A percentile compares a stretch with the other conserved stretches of the same genome.
These are phyloP conservation scores for Trametes coccinea DNA, from an alignment of 768 basidiomycete genomes.

Conservation along the genomic window DNA sequence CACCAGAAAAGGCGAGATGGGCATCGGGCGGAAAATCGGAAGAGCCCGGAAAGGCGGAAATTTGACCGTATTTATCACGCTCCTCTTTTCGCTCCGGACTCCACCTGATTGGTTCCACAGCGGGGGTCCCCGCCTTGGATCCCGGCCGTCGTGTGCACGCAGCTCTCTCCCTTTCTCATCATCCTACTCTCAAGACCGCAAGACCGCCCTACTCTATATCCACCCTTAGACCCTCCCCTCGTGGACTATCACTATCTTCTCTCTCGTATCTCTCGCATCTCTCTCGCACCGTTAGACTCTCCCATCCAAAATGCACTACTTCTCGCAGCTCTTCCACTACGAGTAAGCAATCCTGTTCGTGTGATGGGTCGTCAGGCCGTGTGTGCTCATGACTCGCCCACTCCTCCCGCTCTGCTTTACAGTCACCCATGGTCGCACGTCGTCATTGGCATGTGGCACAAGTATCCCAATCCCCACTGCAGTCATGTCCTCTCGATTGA, in stretches of 20 bases:
- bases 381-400: conserved; percentile 17
- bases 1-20: neutral
- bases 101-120: conserved; percentile 20
- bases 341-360: conserved; percentile 55
- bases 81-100: conserved; percentile 11
- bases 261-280: neutral
- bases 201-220: conserved; percentile 19
- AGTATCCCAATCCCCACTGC: conserved; percentile 94
- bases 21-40: conserved; percentile 19
- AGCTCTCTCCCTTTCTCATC: conserved; percentile 9
- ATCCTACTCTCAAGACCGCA: conserved; percentile 18
- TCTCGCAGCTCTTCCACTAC: conserved; percentile 81
- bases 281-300: neutral
- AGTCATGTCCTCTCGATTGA: conserved; percentile 86
- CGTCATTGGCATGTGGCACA: conserved; percentile 90
- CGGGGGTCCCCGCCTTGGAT: conserved; percentile 16
- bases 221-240: conserved; percentile 15
- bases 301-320: conserved; percentile 68
- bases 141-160: conserved; percentile 26
- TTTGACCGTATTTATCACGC: conserved; percentile 19
- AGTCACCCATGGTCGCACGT: conserved; percentile 93
- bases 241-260: neutral
- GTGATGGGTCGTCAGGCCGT: conserved; percentile 11
- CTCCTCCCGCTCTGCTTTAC: conserved; percentile 11
- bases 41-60: conserved; percentile 11